Percentiles rank a stretch among this genome's conserved stretches.
Evolutionary conservation across 2,329 filamentous ascomycete genomes (phyloP).

Genomic region (Atkinsonella texensis): DNA sequence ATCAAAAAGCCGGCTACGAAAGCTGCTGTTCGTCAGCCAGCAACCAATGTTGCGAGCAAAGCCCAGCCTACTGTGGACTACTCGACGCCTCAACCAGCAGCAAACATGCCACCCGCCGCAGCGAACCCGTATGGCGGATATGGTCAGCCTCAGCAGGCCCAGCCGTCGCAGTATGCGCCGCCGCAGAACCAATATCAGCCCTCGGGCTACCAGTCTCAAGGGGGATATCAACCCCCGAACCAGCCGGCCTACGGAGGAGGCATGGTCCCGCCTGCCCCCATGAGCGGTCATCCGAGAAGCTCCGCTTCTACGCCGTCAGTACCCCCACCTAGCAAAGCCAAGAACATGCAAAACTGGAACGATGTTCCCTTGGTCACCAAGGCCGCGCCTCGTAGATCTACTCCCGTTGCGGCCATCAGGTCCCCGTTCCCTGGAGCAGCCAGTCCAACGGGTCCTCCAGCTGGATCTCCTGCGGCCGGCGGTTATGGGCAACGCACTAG

Average conservation of each 20-base stretch:
- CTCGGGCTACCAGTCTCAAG: slow-evolving; percentile 8
- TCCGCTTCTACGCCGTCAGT: slow-evolving; percentile 51
- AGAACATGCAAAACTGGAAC: slow-evolving; percentile 79
- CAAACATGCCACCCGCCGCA: slow-evolving; percentile 11
- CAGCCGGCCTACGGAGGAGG: slow-evolving; percentile 27
- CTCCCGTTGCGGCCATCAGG: slow-evolving; percentile 59
- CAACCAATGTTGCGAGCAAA: slow-evolving; percentile 2
- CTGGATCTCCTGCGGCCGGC: slow-evolving; percentile 22
- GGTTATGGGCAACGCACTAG: slow-evolving; percentile 52
- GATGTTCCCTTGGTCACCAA: slow-evolving; percentile 82
- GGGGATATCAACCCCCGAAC: slow-evolving; percentile 40
- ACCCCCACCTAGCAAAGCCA: slow-evolving; percentile 56
- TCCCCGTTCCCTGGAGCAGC: slow-evolving; percentile 64
- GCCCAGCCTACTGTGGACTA: slow-evolving; percentile 29
- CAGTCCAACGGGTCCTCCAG: slow-evolving; percentile 28
- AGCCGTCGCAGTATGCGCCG: slow-evolving; percentile 25
- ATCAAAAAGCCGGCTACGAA: slow-evolving; percentile 40
- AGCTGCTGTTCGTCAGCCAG: slow-evolving; percentile 13
- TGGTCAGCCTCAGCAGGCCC: slow-evolving; percentile 12
- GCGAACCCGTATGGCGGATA: slow-evolving; percentile 18
- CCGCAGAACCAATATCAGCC: slow-evolving; percentile 25
- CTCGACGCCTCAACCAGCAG: slow-evolving; percentile 32
- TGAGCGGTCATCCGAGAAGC: slow-evolving; percentile 32
- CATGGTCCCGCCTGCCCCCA: slow-evolving; percentile 18
- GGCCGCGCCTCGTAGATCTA: slow-evolving; percentile 58